Evolutionary conservation across 305 asterid species (phyloP).

Genomic region (Fraxinus latifolia): DNA sequence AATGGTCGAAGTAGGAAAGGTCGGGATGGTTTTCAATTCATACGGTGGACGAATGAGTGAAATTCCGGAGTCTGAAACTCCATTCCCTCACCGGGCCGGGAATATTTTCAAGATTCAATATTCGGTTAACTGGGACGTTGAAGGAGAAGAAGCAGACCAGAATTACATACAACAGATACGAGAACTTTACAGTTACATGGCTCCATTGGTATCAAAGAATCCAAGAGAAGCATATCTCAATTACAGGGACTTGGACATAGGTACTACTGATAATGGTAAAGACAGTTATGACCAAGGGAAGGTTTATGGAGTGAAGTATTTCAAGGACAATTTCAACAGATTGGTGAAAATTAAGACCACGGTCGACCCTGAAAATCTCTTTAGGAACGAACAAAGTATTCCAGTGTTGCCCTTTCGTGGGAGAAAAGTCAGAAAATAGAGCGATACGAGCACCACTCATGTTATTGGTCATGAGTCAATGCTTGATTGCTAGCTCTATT

Average conservation of each 20-base stretch:
- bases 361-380: slow-evolving; percentile 34
- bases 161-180: slow-evolving; percentile 27
- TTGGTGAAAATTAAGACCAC: slow-evolving; percentile 29
- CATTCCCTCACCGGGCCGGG: slow-evolving; percentile 56
- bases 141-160: slow-evolving; percentile 22
- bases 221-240: slow-evolving; percentile 48
- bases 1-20: slow-evolving; percentile 34
- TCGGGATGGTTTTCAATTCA: slow-evolving; percentile 36
- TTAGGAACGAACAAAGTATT: slow-evolving; percentile 34
- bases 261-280: slow-evolving; percentile 23
- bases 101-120: slow-evolving; percentile 49
- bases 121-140: slow-evolving; percentile 39
- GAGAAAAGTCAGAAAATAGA: not conserved
- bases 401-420: slow-evolving; percentile 16
- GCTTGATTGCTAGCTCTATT: not conserved
- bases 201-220: slow-evolving; percentile 46
- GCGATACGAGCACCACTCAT: not conserved
- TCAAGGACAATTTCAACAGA: slow-evolving; percentile 33
- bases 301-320: slow-evolving; percentile 45
- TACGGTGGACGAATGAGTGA: slow-evolving; percentile 55
- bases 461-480: not conserved
- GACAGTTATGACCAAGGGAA: slow-evolving; percentile 35
- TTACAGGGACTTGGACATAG: slow-evolving; percentile 48
- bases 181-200: slow-evolving; percentile 32
- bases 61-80: slow-evolving; percentile 33